Evolutionary conservation across 1,139 yeast genomes (phyloP), one percentile per base, ranked within the genome.

Genomic region (Wickerhamomyces sp.): DNA sequence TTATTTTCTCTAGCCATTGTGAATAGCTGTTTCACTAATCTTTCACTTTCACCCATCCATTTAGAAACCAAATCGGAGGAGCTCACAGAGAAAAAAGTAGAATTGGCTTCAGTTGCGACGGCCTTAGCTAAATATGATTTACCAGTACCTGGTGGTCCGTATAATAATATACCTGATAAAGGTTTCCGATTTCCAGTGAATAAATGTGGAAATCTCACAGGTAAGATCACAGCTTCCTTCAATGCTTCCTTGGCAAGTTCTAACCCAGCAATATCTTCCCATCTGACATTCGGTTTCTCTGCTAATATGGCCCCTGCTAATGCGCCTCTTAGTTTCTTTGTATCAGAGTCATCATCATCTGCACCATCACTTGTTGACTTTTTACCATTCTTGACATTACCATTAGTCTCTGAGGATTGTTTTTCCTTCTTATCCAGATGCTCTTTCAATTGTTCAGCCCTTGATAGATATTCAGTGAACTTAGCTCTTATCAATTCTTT

Each of bases 141-240:
- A 70, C 98, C 99, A 0, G 99, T 94, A 56, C 98, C 99, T 3
- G 98, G 99, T 13, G 98, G 98, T 0, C 98, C 99, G 60, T 89
- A 94, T 30, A 94, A 68, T 37, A 94, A 66, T 37, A 94, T 92
- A 33, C 99, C 99, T 6, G 87, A 72, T 3, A 95, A 81, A 1
- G 99, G 98, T 58, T 87, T 87, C 46, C 99, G 76, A 58, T 88
- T 89, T 1, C 98, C 98, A 10, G 84, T 87, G 65, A 92, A 92
- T 45, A 92, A 66, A 54, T 92, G 97, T 2, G 98, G 98, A 60
- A 92, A 90, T 61, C 81, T 83, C 22, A 89, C 95, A 3, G 98
- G 98, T 45, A 90, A 69, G 33, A 94, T 92, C 37, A 94, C 99
- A 1, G 98, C 97, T 63, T 94, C 98, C 61, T 94, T 94, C 43